Evolutionary conservation across 345 rosid species (phyloP), one percentile per base, ranked within the genome.

Genomic region (Anacardium occidentale): DNA sequence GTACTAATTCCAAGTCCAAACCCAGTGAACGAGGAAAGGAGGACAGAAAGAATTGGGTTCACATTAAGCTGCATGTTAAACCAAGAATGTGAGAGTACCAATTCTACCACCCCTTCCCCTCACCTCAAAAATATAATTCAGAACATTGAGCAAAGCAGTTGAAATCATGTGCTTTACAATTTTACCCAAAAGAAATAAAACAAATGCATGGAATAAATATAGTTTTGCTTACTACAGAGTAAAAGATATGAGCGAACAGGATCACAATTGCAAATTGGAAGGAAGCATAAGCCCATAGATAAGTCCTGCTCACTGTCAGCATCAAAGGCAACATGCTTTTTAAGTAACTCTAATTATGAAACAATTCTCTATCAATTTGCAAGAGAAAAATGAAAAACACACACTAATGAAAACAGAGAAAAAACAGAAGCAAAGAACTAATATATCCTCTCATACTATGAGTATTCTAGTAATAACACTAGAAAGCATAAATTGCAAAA

Each of bases 261-360:
- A 87, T 83, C 72, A 87, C 87, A 34, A 82, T 75, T 0, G 87
- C 89, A 78, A 83, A 87, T 72, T 87, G 91, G 72, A 85, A 83
- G 62, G 81, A 85, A 54, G 87, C 83, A 80, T 83, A 87, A 4
- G 85, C 91, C 91, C 91, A 85, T 37, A 83, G 82, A 83, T 85
- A 87, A 67, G 81, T 76, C 75, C 87, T 75, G 85, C 81, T 83
- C 81, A 85, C 91, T 87, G 87, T 71, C 75, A 77, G 54, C 72
- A 63, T 61, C 69, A 78, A 32, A 56, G 4, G 66, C 15, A 10
- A 37, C 66, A 53, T 72, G 59, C 44, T 59, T 61, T 69, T 74
- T 63, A 34, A 56, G 68, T 26, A 70, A 74, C 24, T 58, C 29
- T 18, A 71, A 68, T 14, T 59, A 77, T 25, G 60, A 64, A 71